Evolutionary conservation across 768 basidiomycete species (phyloP).

Genomic region (Panaeolus cyanescens): DNA sequence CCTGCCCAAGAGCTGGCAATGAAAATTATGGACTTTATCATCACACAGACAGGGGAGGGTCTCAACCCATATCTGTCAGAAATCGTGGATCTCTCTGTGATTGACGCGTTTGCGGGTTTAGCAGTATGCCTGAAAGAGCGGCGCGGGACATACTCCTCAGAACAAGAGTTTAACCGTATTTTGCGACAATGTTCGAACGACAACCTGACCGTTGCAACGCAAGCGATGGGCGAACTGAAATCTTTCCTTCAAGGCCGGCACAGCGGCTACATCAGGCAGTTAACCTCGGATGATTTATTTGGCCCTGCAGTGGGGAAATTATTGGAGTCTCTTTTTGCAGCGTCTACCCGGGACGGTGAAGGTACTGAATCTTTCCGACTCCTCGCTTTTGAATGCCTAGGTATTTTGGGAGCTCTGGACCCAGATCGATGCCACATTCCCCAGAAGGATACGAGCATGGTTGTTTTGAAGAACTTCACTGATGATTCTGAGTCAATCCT

Average conservation of each 20-base stretch:
- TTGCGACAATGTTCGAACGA: constrained; percentile 77
- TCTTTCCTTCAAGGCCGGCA: constrained; percentile 55
- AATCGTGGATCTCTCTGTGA: constrained; percentile 73
- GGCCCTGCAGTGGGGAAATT: constrained; percentile 73
- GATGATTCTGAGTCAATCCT: constrained; percentile 73
- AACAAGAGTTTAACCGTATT: constrained; percentile 61
- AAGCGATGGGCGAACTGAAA: constrained; percentile 78
- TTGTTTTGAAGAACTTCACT: constrained; percentile 78
- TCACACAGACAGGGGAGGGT: constrained; percentile 60
- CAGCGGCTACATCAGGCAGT: constrained; percentile 51
- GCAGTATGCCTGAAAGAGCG: constrained; percentile 41
- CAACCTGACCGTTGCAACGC: constrained; percentile 74
- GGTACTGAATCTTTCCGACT: constrained; percentile 65
- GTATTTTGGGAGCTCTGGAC: constrained; percentile 90
- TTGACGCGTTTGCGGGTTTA: constrained; percentile 62
- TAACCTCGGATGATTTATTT: constrained; percentile 87
- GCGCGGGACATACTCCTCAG: constrained; percentile 53
- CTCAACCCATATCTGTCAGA: constrained; percentile 67
- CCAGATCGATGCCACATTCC: constrained; percentile 86
- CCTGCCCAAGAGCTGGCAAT: constrained; percentile 54
- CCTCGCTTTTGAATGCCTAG: constrained; percentile 87
- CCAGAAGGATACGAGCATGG: constrained; percentile 58
- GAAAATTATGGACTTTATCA: constrained; percentile 66
- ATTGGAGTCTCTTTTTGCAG: constrained; percentile 63
- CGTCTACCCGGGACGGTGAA: constrained; percentile 80